Evolutionary conservation across 2,329 filamentous ascomycete genomes (phyloP).

Genomic region (Capronia coronata): DNA sequence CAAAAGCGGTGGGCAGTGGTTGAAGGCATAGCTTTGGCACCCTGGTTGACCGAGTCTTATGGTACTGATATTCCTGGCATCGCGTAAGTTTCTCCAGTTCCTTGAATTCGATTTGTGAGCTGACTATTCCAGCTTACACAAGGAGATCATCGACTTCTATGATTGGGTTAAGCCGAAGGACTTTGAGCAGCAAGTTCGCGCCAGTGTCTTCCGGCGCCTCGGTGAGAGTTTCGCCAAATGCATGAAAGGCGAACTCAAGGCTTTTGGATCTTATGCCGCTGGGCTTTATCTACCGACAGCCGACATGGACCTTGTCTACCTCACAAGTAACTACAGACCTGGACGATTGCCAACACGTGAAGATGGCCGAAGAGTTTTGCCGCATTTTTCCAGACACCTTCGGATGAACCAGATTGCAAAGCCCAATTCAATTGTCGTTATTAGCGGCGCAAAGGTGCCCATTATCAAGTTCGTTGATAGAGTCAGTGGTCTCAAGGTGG

Average conservation of each 20-base stretch:
- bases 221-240: conserved; percentile 52
- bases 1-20: conserved; percentile 11
- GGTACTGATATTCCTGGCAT: conserved; percentile 15
- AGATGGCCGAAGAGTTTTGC: conserved; percentile 51
- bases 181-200: conserved; percentile 71
- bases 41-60: conserved; percentile 10
- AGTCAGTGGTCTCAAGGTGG: conserved; percentile 72
- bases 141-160: conserved; percentile 85
- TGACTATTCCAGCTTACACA: conserved; percentile 61
- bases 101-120: not conserved
- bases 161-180: conserved; percentile 69
- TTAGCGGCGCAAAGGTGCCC: conserved; percentile 73
- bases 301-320: conserved; percentile 89
- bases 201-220: conserved; percentile 65
- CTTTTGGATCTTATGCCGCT: conserved; percentile 92
- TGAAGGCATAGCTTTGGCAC: conserved; percentile 6
- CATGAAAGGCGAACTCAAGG: conserved; percentile 57
- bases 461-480: conserved; percentile 85
- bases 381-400: conserved; percentile 58
- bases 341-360: conserved; percentile 32
- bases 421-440: conserved; percentile 56
- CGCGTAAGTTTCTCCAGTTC: conserved; percentile 16
- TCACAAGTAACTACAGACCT: conserved; percentile 55
- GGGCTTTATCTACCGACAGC: conserved; percentile 70
- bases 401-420: conserved; percentile 52